These are phyloP conservation scores for Phytophthora chlamydospora DNA, from an alignment of 352 stramenopile species.

Conservation along the genomic window DNA sequence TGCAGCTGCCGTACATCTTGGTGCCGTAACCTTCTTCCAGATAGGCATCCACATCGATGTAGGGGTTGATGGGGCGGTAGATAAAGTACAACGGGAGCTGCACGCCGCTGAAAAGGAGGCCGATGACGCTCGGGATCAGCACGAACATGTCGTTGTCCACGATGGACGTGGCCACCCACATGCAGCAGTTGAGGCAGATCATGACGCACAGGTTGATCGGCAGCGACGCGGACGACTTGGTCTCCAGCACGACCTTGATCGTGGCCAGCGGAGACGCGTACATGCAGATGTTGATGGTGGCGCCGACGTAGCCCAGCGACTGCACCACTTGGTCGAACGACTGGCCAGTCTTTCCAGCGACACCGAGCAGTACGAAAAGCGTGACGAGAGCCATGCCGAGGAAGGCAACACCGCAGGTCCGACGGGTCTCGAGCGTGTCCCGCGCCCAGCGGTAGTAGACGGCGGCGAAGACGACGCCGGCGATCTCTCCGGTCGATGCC, in stretches of 20 bases:
- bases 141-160: slow-evolving; percentile 54
- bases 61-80: slow-evolving; percentile 32
- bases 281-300: slow-evolving; percentile 51
- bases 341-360: slow-evolving; percentile 41
- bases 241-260: slow-evolving; percentile 53
- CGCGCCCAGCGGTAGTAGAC: slow-evolving; percentile 35
- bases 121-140: slow-evolving; percentile 52
- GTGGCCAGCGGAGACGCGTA: slow-evolving; percentile 66
- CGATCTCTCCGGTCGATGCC: slow-evolving; percentile 23
- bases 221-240: slow-evolving; percentile 60
- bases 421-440: slow-evolving; percentile 21
- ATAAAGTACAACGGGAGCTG: slow-evolving; percentile 67
- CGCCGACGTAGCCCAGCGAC: slow-evolving; percentile 45
- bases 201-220: slow-evolving; percentile 56
- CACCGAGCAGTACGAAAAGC: slow-evolving; percentile 46
- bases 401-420: slow-evolving; percentile 14
- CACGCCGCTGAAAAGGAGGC: slow-evolving; percentile 41
- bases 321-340: slow-evolving; percentile 20
- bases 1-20: slow-evolving; percentile 14
- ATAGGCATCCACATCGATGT: slow-evolving; percentile 26
- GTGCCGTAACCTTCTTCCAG: slow-evolving; percentile 31
- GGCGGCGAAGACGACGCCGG: slow-evolving; percentile 26
- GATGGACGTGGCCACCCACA: slow-evolving; percentile 60
- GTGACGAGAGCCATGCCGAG: slow-evolving; percentile 26
- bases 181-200: slow-evolving; percentile 55